Percentiles rank a stretch among this genome's conserved stretches.
Conservation (phyloP, 2,329 filamentous ascomycete genomes). For the Fusarium pininemorale region DNA sequence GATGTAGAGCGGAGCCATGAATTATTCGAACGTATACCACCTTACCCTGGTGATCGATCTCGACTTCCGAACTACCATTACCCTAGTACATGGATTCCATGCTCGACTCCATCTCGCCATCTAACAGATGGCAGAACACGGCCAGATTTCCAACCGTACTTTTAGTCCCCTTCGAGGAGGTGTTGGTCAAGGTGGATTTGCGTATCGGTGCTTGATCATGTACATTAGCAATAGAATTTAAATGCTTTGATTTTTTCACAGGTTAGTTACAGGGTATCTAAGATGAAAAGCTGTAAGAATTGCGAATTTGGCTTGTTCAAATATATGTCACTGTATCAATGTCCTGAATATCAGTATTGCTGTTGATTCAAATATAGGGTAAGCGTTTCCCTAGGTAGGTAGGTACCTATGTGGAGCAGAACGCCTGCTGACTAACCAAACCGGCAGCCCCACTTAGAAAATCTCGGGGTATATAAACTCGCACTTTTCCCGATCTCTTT, state of each 20-base stretch:
- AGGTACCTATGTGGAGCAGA: not conserved
- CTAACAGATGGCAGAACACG: no score
- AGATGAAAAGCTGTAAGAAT: not conserved
- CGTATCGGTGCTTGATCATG: not conserved
- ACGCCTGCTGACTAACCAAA: conserved; percentile 28
- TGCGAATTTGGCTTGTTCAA: not conserved
- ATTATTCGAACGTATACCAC: no score
- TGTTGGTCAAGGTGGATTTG: not conserved
- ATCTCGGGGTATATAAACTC: conserved; percentile 37
- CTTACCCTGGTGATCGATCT: no score
- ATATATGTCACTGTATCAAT: not conserved
- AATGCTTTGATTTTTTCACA: accelerated
- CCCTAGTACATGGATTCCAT: no score
- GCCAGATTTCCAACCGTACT: not conserved
- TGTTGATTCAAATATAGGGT: not conserved
- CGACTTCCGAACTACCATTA: no score
- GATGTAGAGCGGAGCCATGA: no score
- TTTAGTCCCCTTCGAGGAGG: not conserved
- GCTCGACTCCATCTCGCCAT: no score
- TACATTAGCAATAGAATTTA: not conserved
- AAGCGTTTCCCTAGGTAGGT: not conserved
- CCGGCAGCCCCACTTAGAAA: conserved; percentile 33
- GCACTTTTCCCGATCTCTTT: conserved; percentile 41
- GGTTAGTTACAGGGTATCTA: accelerated
- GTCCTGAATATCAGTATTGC: not conserved